A percentile compares a stretch with the other conserved stretches of the same genome.
Evolutionary conservation across 2,329 filamentous ascomycete genomes (phyloP).

Genomic region (Ophiobolus disseminans): DNA sequence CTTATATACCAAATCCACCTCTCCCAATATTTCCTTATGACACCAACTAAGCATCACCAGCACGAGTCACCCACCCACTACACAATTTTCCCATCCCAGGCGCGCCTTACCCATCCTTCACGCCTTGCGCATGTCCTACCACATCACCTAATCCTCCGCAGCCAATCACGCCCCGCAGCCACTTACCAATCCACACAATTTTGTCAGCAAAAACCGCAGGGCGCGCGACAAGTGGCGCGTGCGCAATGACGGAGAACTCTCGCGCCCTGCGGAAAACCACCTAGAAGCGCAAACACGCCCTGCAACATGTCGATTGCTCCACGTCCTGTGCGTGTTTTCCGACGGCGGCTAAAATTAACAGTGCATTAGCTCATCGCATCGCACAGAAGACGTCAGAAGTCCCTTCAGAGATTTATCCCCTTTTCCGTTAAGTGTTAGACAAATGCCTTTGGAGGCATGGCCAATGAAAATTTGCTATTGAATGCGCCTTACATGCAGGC

Average conservation of each 20-base stretch:
- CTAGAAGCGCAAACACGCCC: too few relatives aligned
- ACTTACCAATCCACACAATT: slow-evolving; percentile 22
- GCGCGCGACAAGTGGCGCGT: neutral
- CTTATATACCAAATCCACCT: slow-evolving; percentile 20
- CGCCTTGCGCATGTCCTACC: slow-evolving; percentile 15
- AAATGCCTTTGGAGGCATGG: slow-evolving; percentile 23
- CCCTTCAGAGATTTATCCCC: slow-evolving; percentile 27
- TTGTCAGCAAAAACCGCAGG: slow-evolving; percentile 15
- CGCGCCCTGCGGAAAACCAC: slow-evolving; percentile 4
- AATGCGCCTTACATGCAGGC: neutral
- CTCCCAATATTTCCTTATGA: slow-evolving; percentile 14
- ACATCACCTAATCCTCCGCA: neutral
- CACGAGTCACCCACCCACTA: slow-evolving; percentile 4
- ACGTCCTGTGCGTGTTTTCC: neutral
- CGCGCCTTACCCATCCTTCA: slow-evolving; percentile 16
- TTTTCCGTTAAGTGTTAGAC: slow-evolving; percentile 16
- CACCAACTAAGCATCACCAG: slow-evolving; percentile 24
- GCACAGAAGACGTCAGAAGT: slow-evolving; percentile 4
- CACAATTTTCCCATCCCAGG: slow-evolving; percentile 12
- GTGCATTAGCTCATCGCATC: neutral
- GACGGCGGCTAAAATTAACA: neutral
- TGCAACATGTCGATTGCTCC: slow-evolving; percentile 2
- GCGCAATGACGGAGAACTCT: neutral
- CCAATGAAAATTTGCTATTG: slow-evolving; percentile 15
- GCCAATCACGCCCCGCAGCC: neutral